These are phyloP conservation scores for Fragilariopsis cylindrus DNA, from an alignment of 108 stramenopile genomes.

Conservation along the genomic window DNA sequence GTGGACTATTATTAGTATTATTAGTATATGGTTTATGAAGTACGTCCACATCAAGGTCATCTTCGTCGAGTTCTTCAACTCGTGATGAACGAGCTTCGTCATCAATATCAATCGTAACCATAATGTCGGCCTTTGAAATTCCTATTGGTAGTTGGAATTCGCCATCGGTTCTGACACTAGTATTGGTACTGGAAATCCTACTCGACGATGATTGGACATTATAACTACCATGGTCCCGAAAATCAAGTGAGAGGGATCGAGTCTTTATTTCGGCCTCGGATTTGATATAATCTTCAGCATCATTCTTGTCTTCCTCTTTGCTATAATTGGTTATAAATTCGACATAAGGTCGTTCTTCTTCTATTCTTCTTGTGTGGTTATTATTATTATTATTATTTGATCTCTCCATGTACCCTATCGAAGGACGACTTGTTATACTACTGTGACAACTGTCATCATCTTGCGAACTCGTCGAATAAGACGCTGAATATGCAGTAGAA, in stretches of 20 bases:
- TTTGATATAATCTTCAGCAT: background rate
- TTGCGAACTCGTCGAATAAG: no score
- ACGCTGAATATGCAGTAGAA: no score
- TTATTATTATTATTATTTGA: no score
- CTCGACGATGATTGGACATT: background rate
- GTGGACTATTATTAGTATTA: no score
- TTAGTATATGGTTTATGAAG: background rate
- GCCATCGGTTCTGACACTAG: background rate
- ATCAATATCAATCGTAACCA: slow-evolving; percentile 27
- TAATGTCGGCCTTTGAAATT: slow-evolving; percentile 20
- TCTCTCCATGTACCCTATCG: background rate
- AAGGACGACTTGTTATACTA: background rate
- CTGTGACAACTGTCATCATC: background rate
- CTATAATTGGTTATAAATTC: background rate
- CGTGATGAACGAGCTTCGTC: slow-evolving; percentile 4
- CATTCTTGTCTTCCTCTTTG: background rate
- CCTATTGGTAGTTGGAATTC: background rate
- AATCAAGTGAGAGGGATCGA: background rate
- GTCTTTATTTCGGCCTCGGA: background rate
- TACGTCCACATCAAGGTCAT: slow-evolving; percentile 1
- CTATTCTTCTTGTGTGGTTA: background rate
- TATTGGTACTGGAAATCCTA: background rate
- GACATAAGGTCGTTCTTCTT: background rate
- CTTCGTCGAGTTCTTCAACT: background rate
- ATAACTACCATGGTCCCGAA: background rate